Percentiles rank a stretch among this genome's conserved stretches.
These are phyloP conservation scores for Collybia sp. DNA, from an alignment of 768 basidiomycete genomes.

Conservation along the genomic window DNA sequence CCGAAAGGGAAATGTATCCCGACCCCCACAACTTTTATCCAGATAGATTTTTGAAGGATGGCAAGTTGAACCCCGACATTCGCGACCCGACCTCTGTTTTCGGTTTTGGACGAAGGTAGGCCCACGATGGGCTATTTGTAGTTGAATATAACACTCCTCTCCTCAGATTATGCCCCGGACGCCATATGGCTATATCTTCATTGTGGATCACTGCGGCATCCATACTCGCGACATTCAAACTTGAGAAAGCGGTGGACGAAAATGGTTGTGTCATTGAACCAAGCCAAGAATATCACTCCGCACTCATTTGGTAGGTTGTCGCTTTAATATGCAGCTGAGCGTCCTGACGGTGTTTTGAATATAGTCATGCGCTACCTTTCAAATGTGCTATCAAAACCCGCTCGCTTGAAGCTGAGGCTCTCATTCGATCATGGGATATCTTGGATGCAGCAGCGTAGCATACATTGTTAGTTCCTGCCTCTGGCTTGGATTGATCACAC, in stretches of 20 bases:
- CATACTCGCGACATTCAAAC: slow-evolving; percentile 23
- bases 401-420: neutral
- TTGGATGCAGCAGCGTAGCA: too few species aligned
- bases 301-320: slow-evolving; percentile 26
- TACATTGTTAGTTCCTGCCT: too few species aligned
- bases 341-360: too few species aligned
- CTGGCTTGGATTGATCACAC: too few species aligned
- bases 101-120: slow-evolving; percentile 23
- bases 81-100: slow-evolving; percentile 9
- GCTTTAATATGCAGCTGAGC: too few species aligned
- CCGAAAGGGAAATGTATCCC: slow-evolving; percentile 4
- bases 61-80: slow-evolving; percentile 7
- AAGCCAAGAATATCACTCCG: slow-evolving; percentile 20
- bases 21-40: slow-evolving; percentile 14
- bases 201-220: slow-evolving; percentile 23
- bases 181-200: slow-evolving; percentile 20
- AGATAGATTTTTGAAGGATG: slow-evolving; percentile 16
- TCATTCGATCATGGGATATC: too few species aligned
- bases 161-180: slow-evolving; percentile 24
- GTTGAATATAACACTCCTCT: neutral
- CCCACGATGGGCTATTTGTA: neutral
- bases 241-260: slow-evolving; percentile 19
- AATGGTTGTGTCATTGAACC: slow-evolving; percentile 20
- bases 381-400: slow-evolving; percentile 5
- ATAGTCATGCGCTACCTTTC: slow-evolving; percentile 2